A percentile compares a stretch with the other conserved stretches of the same genome.
Conservation (phyloP, 2,329 filamentous ascomycete species). For the Stagonosporopsis rhizophila region DNA sequence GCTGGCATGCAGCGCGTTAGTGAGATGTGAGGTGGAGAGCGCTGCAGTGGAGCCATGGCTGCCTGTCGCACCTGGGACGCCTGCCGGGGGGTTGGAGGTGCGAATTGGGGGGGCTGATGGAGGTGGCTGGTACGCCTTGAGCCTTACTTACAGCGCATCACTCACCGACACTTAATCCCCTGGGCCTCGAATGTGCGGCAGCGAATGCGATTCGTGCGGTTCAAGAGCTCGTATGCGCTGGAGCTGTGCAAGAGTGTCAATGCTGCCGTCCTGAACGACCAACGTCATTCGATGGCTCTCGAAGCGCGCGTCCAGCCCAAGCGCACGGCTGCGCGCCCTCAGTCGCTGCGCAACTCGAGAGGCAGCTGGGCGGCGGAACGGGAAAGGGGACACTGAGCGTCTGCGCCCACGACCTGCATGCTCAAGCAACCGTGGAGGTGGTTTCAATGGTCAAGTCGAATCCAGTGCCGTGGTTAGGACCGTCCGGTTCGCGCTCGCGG, state of each 20-base stretch:
- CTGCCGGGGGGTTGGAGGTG: conserved; percentile 27
- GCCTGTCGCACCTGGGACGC: conserved; percentile 13
- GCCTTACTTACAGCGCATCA: conserved; percentile 16
- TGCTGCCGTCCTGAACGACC: conserved; percentile 19
- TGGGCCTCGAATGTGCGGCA: conserved; percentile 4
- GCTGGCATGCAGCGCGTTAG: conserved; percentile 33
- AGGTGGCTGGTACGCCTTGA: conserved; percentile 15
- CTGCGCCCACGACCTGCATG: conserved; percentile 9
- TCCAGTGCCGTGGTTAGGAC: conserved; percentile 9
- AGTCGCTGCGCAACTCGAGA: not conserved
- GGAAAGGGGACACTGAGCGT: conserved; percentile 1
- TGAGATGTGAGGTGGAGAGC: conserved; percentile 25
- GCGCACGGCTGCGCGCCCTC: conserved; percentile 26
- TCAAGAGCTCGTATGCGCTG: conserved; percentile 16
- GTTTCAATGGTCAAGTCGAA: not conserved
- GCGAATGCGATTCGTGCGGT: conserved; percentile 24
- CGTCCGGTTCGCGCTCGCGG: conserved; percentile 6
- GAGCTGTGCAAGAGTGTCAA: conserved; percentile 22
- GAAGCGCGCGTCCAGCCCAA: conserved; percentile 23
- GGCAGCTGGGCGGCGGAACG: not conserved
- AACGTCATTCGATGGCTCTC: conserved; percentile 25
- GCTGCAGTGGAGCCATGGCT: conserved; percentile 35
- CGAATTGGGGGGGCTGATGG: conserved; percentile 34
- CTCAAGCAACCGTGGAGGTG: conserved; percentile 5
- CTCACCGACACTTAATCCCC: conserved; percentile 18